A percentile compares a stretch with the other conserved stretches of the same genome.
These are phyloP conservation scores for Aureobasidium sp. DNA, from an alignment of 2,329 filamentous ascomycete genomes.

Conservation along the genomic window DNA sequence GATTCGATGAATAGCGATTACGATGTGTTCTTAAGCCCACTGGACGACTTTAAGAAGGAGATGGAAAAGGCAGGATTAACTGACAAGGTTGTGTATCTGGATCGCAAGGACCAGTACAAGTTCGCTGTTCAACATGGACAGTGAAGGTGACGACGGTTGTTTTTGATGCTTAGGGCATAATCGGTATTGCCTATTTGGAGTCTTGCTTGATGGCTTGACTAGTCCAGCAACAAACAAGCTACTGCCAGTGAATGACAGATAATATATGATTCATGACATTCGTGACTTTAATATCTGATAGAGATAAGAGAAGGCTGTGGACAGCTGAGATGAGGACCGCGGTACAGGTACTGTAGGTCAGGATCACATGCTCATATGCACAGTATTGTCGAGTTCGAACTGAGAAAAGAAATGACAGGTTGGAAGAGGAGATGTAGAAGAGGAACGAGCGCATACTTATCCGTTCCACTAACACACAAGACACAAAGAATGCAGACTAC, in stretches of 20 bases:
- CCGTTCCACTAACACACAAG: not conserved
- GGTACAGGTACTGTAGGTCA: too few relatives aligned
- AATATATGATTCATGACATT: not conserved
- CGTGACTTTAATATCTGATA: too few relatives aligned
- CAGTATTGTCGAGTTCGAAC: too few relatives aligned
- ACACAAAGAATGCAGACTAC: too few relatives aligned
- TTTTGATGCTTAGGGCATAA: not conserved
- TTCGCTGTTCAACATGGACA: constrained; percentile 39
- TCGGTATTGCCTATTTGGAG: not conserved
- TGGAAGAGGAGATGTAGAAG: not conserved
- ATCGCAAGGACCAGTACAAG: constrained; percentile 50
- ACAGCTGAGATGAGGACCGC: not conserved
- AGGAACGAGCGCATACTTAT: not conserved
- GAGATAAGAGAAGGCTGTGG: not conserved
- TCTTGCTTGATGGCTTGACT: not conserved
- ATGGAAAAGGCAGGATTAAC: constrained; percentile 46
- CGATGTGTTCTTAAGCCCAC: constrained; percentile 52
- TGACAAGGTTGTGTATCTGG: constrained; percentile 53
- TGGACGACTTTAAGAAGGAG: constrained; percentile 53
- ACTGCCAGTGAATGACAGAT: not conserved
- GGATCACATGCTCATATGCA: too few relatives aligned
- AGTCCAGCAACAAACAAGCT: not conserved
- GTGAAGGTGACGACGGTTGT: not conserved
- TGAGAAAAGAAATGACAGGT: not conserved
- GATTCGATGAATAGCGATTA: constrained; percentile 43